Evolutionary conservation across 192 early-diverging fungal species (phyloP).

Genomic region (Allomyces arbusculus): DNA sequence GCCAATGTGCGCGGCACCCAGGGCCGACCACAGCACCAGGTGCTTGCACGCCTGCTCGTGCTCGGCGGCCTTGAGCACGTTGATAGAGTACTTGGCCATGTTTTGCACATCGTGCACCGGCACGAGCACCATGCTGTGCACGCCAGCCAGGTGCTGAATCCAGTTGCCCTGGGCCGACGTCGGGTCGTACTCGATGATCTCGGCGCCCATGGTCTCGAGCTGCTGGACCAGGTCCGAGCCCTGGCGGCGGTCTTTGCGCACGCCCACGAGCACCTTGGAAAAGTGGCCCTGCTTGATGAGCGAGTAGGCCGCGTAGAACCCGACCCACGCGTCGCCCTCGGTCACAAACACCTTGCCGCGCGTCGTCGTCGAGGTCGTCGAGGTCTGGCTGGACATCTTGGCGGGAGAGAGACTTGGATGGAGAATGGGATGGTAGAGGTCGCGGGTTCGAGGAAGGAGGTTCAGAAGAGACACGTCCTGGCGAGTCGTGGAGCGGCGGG

Average conservation of each 20-base stretch:
- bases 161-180: background rate
- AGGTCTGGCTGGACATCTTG: too few relatives aligned
- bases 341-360: background rate
- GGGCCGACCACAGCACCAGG: background rate
- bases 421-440: too few relatives aligned
- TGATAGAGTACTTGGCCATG: background rate
- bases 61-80: background rate
- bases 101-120: background rate
- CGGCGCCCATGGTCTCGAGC: background rate
- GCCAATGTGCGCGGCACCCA: background rate
- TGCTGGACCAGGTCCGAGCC: background rate
- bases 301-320: background rate
- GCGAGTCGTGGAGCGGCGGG: too few relatives aligned
- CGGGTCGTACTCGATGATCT: background rate
- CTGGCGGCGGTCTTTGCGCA: background rate
- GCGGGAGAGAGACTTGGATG: too few relatives aligned
- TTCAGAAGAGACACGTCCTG: too few relatives aligned
- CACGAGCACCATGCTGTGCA: background rate
- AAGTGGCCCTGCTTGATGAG: background rate
- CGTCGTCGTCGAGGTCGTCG: background rate
- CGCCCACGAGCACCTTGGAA: background rate
- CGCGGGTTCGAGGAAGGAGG: too few relatives aligned
- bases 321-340: background rate
- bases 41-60: background rate
- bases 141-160: background rate